Conservation (phyloP, 2,329 filamentous ascomycete species). For the Fusarium haematococcum region DNA sequence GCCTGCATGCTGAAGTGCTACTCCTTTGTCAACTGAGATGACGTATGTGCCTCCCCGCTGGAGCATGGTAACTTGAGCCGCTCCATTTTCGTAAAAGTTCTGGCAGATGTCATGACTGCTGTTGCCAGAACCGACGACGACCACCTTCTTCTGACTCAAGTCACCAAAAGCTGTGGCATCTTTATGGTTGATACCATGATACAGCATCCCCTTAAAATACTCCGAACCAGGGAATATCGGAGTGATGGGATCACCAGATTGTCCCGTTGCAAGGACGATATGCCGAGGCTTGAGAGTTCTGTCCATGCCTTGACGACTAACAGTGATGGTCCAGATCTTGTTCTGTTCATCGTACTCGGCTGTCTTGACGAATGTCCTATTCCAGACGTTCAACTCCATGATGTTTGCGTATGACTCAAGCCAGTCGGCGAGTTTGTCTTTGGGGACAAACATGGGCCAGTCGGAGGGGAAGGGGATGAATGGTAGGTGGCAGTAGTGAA, state of each 20-base stretch:
- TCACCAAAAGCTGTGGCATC: conserved; percentile 47
- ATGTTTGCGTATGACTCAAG: conserved; percentile 60
- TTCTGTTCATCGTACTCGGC: conserved; percentile 52
- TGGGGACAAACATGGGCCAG: conserved; percentile 51
- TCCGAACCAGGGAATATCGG: conserved; percentile 2
- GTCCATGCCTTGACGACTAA: neutral
- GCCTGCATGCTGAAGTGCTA: conserved; percentile 57
- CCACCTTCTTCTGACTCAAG: conserved; percentile 53
- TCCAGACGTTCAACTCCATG: conserved; percentile 62
- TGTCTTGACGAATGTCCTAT: conserved; percentile 52
- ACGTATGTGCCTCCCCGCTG: conserved; percentile 65
- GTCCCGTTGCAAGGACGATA: conserved; percentile 19
- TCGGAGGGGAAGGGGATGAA: conserved; percentile 40
- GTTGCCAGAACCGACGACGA: conserved; percentile 62
- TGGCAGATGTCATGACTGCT: conserved; percentile 64
- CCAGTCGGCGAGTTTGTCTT: conserved; percentile 61
- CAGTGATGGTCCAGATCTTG: conserved; percentile 4
- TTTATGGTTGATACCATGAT: conserved; percentile 13
- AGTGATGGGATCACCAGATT: conserved; percentile 11
- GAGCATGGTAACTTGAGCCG: conserved; percentile 62
- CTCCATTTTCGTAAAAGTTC: conserved; percentile 61
- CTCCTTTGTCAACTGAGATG: conserved; percentile 52
- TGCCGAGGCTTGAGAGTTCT: conserved; percentile 6
- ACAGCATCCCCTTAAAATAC: conserved; percentile 39
- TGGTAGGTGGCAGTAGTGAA: conserved; percentile 35